phyloP scores from a whole-genome alignment of 1,284 basidiomycete genomes.

The Heterobasidion parviporum region DNA sequence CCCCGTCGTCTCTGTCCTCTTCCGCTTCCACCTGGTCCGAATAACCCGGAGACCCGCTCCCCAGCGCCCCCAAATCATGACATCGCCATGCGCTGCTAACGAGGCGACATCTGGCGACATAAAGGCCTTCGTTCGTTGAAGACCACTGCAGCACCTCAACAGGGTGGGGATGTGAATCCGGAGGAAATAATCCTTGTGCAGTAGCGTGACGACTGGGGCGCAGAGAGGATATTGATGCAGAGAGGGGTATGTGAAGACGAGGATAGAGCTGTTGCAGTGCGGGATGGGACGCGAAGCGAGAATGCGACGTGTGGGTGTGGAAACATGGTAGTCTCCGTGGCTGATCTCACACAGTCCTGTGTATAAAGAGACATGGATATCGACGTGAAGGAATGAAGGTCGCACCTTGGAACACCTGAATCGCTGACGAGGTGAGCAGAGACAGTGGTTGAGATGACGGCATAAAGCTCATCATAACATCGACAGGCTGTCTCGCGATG shows the following conservation, averaged over 20 bases:
- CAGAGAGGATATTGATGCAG: conserved; percentile 64
- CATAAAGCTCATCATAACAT: conserved; percentile 31
- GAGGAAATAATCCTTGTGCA: conserved; percentile 54
- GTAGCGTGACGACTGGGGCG: conserved; percentile 44
- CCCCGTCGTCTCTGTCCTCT: conserved; percentile 14
- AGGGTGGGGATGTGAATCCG: conserved; percentile 53
- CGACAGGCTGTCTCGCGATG: conserved; percentile 33
- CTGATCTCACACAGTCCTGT: no score
- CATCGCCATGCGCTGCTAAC: conserved; percentile 26
- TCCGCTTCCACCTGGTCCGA: not conserved
- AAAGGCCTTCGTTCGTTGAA: conserved; percentile 44
- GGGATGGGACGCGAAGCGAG: conserved; percentile 81
- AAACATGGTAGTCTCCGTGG: not conserved
- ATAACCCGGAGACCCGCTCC: conserved; percentile 5
- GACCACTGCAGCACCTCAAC: conserved; percentile 34
- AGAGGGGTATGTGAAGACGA: conserved; percentile 32
- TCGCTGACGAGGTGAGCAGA: not conserved
- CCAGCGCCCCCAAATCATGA: conserved; percentile 20
- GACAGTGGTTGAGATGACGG: conserved; percentile 9
- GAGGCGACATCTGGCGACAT: conserved; percentile 42
- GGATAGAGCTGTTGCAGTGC: conserved; percentile 57
- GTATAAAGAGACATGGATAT: conserved; percentile 58
- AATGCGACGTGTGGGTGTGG: conserved; percentile 84
- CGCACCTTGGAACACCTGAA: conserved; percentile 62
- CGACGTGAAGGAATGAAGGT: conserved; percentile 89